Evolutionary conservation across 805 yeast species (phyloP).

Genomic region (Yarrowia alimentaria): DNA sequence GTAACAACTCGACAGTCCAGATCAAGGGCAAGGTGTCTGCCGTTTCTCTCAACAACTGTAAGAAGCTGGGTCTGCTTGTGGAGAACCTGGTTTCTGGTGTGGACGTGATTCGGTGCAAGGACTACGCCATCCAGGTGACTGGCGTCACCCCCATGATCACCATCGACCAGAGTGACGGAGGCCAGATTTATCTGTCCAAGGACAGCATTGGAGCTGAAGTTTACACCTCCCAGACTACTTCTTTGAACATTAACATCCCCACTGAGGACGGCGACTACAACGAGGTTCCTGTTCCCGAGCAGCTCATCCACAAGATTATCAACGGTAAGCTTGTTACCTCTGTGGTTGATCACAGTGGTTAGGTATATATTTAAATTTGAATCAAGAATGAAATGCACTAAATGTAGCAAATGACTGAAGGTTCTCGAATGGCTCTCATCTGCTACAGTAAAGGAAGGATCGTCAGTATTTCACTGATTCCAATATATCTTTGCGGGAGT

Average conservation of each 20-base stretch:
- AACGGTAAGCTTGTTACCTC: conserved; percentile 56
- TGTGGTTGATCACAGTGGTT: conserved; percentile 72
- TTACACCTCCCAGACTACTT: conserved; percentile 79
- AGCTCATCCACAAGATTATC: conserved; percentile 68
- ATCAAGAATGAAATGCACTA: too few species aligned
- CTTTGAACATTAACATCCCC: conserved; percentile 83
- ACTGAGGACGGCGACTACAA: conserved; percentile 56
- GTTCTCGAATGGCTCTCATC: too few species aligned
- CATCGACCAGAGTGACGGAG: conserved; percentile 86
- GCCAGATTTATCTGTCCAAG: conserved; percentile 72
- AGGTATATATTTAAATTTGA: conserved; percentile 8
- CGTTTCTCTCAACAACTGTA: conserved; percentile 71
- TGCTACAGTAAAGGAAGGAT: too few species aligned
- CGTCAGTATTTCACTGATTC: too few species aligned
- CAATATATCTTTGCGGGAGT: too few species aligned
- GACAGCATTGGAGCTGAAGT: conserved; percentile 72
- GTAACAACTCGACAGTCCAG: conserved; percentile 70
- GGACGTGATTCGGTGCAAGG: conserved; percentile 76
- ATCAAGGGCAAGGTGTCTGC: conserved; percentile 91
- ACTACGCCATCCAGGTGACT: conserved; percentile 80
- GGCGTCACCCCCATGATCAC: conserved; percentile 81
- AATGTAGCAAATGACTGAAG: too few species aligned
- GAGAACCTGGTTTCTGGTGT: conserved; percentile 85
- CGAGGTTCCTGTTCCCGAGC: conserved; percentile 93
- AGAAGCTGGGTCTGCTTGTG: conserved; percentile 70